phyloP scores from a whole-genome alignment of 139 green algal genomes.

The Chlorella sp. region DNA sequence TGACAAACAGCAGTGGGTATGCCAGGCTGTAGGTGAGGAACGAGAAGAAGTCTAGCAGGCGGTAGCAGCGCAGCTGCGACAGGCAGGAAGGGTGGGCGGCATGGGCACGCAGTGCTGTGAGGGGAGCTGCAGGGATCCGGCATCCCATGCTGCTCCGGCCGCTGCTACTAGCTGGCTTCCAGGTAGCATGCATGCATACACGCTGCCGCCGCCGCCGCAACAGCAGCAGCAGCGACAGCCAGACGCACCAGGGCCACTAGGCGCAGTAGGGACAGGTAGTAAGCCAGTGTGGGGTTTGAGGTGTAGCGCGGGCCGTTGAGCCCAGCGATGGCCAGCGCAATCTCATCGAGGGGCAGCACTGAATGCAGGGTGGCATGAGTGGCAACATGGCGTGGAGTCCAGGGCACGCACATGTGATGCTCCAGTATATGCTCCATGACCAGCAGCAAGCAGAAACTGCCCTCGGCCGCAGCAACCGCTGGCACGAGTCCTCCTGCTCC shows the following conservation, averaged over 20 bases:
- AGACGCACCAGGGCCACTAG: constrained; percentile 24
- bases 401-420: too few relatives aligned
- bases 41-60: constrained; percentile 38
- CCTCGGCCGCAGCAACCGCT: too few relatives aligned
- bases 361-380: background rate
- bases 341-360: constrained; percentile 38
- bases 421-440: too few relatives aligned
- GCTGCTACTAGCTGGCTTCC: too few relatives aligned
- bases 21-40: constrained; percentile 41
- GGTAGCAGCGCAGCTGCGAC: constrained; percentile 40
- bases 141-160: too few relatives aligned
- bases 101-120: too few relatives aligned
- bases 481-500: too few relatives aligned
- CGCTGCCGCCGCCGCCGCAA: too few relatives aligned
- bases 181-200: too few relatives aligned
- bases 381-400: background rate
- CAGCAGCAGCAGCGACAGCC: too few relatives aligned
- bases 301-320: constrained; percentile 26
- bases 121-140: too few relatives aligned
- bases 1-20: constrained; percentile 30
- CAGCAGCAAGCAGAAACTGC: too few relatives aligned
- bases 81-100: background rate
- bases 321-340: constrained; percentile 35
- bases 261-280: constrained; percentile 32
- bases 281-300: background rate